phyloP scores from a whole-genome alignment of 345 rosid species.

The Arabidopsis thaliana region DNA sequence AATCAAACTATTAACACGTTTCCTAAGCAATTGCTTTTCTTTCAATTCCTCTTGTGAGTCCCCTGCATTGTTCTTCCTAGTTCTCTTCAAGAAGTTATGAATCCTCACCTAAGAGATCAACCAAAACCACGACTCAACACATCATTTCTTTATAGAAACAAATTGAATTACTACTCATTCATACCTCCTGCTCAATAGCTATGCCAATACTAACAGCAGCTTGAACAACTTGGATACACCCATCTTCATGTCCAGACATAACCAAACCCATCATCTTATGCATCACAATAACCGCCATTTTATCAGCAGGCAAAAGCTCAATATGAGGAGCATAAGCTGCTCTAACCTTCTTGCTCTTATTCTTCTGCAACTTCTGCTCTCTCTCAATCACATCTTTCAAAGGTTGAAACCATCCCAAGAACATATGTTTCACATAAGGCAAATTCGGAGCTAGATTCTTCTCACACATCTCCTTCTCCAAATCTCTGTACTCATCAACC shows the following conservation, averaged over 20 bases:
- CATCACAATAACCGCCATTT: constrained; percentile 95
- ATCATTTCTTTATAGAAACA: not conserved
- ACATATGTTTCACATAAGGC: constrained; percentile 78
- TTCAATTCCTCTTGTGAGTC: constrained; percentile 56
- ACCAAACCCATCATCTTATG: constrained; percentile 90
- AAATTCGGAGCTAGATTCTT: constrained; percentile 80
- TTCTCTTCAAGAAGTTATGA: constrained; percentile 78
- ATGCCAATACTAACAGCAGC: constrained; percentile 84
- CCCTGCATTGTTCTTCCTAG: constrained; percentile 56
- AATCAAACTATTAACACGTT: constrained; percentile 76
- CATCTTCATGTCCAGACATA: constrained; percentile 68
- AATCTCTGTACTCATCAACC: constrained; percentile 74
- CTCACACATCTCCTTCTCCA: constrained; percentile 82
- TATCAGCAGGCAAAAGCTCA: constrained; percentile 80
- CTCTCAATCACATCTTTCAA: constrained; percentile 73
- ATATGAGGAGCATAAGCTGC: constrained; percentile 84
- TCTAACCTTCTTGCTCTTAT: constrained; percentile 62
- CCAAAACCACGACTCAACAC: constrained; percentile 1
- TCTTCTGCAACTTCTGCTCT: constrained; percentile 73
- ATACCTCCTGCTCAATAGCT: constrained; percentile 92
- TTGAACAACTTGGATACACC: constrained; percentile 81
- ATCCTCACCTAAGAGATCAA: constrained; percentile 67
- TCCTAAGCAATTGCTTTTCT: constrained; percentile 71
- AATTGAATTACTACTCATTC: not conserved
- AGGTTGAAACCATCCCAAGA: constrained; percentile 93